Evolutionary conservation across 129 eudicot genomes (phyloP), one percentile per base, ranked within the genome.

Genomic region (Flaveria sonorensis): DNA sequence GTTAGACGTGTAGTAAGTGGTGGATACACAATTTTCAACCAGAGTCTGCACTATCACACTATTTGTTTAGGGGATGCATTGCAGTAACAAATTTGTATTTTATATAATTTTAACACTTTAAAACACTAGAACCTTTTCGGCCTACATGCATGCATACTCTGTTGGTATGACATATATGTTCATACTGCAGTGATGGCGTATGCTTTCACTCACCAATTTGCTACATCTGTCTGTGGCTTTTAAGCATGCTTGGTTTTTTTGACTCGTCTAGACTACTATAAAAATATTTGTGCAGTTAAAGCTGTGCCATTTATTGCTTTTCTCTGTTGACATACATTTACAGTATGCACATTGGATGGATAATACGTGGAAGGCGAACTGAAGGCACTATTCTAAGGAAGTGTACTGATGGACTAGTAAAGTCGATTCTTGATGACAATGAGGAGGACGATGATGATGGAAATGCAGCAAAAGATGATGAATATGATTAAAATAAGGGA

Each of bases 291-390:
- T 24, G 28, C 28, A 24, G 28, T 24, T 24, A 24, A 24, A 24
- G 28, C 28, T 24, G 53, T 77, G 53, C 70, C 70, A 60, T 61
- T 74, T 74, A 26, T 21, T 47, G 50, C 1, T 28, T 46, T 50
- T 59, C 28, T n/a, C 20, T 69, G 70, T n/a, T 47, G 52, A 32
- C 36, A 50, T 21, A 61, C 72, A 48, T 48, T 71, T 79, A 4
- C 82, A 92, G 97, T 80, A 68, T 76, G 90, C 89, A 88, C 76
- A 77, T 88, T 55, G 62, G 57, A 73, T 71, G 63, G 62, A 70
- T 92, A 51, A 64, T 73, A 32, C 81, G 85, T 78, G 96, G 85
- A 61, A 79, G 83, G 78, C 81, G 75, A 47, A 79, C 83, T 18
- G 91, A 92, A 72, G 76, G 56, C 71, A 68, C 45, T 4, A 50